These are phyloP conservation scores for Trichoderma koningii DNA, from an alignment of 2,329 filamentous ascomycete genomes.

Conservation along the genomic window DNA sequence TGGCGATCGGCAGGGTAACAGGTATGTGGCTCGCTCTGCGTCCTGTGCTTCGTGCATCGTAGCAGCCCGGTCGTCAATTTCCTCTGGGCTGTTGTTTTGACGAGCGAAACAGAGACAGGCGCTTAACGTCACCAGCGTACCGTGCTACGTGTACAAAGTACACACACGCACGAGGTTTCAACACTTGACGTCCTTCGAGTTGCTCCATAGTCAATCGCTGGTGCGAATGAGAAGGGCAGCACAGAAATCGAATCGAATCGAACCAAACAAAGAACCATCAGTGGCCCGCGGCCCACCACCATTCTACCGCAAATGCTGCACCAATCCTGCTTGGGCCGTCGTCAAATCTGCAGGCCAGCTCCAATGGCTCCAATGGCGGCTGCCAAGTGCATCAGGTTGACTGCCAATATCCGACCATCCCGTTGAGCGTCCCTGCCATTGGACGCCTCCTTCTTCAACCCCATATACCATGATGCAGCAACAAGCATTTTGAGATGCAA, in stretches of 20 bases:
- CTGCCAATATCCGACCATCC: conserved; percentile 23
- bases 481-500: neutral
- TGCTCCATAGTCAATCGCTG: neutral
- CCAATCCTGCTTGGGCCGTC: conserved; percentile 16
- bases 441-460: conserved; percentile 29
- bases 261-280: neutral
- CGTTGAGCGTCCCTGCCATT: conserved; percentile 25
- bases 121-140: neutral
- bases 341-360: conserved; percentile 24
- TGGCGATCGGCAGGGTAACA: neutral
- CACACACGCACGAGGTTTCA: too few species aligned
- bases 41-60: neutral
- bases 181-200: too few species aligned
- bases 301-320: conserved; percentile 10
- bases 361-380: conserved; percentile 10
- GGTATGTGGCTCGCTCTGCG: neutral
- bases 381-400: conserved; percentile 26
- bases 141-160: neutral
- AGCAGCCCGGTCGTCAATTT: neutral
- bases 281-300: conserved; percentile 13
- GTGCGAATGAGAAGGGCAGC: neutral
- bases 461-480: conserved; percentile 13
- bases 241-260: conserved; percentile 1
- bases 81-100: neutral
- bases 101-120: conserved; percentile 17